Evolutionary conservation across 2,329 filamentous ascomycete genomes (phyloP).

Genomic region (Venturia aucupariae): DNA sequence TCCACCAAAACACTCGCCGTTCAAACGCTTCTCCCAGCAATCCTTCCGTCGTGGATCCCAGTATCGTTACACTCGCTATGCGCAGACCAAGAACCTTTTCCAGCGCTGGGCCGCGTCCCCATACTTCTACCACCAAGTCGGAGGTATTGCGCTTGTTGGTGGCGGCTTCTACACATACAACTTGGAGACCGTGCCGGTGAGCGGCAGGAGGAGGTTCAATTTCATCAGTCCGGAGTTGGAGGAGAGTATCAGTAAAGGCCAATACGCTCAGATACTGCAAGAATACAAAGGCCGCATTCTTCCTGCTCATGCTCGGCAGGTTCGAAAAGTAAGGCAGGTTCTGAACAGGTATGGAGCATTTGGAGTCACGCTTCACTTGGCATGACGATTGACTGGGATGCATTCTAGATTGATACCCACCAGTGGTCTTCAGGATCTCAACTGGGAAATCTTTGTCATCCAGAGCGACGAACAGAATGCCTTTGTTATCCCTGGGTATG

Average conservation of each 20-base stretch:
- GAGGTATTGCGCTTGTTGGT: constrained; percentile 31
- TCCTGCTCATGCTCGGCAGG: background rate
- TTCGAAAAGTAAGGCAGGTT: constrained; percentile 33
- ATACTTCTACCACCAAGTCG: constrained; percentile 39
- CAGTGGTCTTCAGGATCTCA: constrained; percentile 46
- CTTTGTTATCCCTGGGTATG: constrained; percentile 61
- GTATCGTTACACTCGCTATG: constrained; percentile 9
- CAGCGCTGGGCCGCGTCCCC: constrained; percentile 33
- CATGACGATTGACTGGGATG: constrained; percentile 50
- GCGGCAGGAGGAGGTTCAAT: constrained; percentile 65
- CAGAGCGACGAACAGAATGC: constrained; percentile 61
- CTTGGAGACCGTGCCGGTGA: constrained; percentile 56
- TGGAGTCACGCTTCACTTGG: constrained; percentile 30
- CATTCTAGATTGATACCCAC: constrained; percentile 59
- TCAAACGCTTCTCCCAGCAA: background rate
- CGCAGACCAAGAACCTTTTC: background rate
- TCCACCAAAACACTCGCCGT: background rate
- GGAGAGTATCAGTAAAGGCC: constrained; percentile 34
- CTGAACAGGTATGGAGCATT: constrained; percentile 32
- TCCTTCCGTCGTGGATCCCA: background rate
- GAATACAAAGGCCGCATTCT: constrained; percentile 8
- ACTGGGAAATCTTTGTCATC: constrained; percentile 70
- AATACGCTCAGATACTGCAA: constrained; percentile 5
- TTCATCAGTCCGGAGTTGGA: constrained; percentile 50
- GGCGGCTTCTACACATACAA: constrained; percentile 57